Percentiles rank a stretch among this genome's conserved stretches.
Evolutionary conservation across 352 stramenopile species (phyloP).

Genomic region (Phytophthora kernoviae): DNA sequence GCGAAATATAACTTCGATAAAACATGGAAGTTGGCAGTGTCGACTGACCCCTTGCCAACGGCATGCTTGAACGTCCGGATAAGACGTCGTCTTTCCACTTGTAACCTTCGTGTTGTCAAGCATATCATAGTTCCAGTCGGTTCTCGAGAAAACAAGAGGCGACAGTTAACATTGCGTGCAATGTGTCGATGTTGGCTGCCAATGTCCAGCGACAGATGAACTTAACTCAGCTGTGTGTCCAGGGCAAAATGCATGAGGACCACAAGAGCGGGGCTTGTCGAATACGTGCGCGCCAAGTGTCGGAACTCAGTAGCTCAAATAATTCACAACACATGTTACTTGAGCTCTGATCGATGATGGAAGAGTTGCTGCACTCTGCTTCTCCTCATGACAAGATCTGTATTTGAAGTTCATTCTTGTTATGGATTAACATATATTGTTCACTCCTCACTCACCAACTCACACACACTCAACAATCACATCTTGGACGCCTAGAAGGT

Average conservation of each 20-base stretch:
- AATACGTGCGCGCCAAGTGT: slow-evolving; percentile 27
- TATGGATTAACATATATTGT: slow-evolving; percentile 14
- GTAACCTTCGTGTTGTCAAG: no score
- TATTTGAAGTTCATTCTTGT: slow-evolving; percentile 7
- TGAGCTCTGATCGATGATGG: no score
- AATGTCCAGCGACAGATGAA: slow-evolving; percentile 7
- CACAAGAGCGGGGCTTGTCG: slow-evolving; percentile 12
- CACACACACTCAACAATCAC: slow-evolving; percentile 13
- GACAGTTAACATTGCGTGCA: slow-evolving; percentile 6
- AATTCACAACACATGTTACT: no score
- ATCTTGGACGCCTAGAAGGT: slow-evolving; percentile 30
- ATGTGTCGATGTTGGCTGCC: slow-evolving; percentile 16
- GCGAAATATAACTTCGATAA: background rate
- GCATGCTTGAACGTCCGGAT: background rate
- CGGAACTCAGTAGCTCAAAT: slow-evolving; percentile 5
- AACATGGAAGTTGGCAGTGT: background rate
- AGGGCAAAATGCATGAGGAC: slow-evolving; percentile 5
- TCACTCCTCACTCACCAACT: slow-evolving; percentile 5
- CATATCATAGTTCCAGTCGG: slow-evolving; percentile 10
- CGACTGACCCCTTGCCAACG: background rate
- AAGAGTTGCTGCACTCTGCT: background rate
- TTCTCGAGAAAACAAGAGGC: slow-evolving; percentile 14
- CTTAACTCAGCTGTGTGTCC: slow-evolving; percentile 9
- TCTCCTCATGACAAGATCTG: slow-evolving; percentile 5
- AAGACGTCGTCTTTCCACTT: slow-evolving; percentile 18